phyloP scores from a whole-genome alignment of 768 basidiomycete genomes.

The Hydnomerulius pinastri region DNA sequence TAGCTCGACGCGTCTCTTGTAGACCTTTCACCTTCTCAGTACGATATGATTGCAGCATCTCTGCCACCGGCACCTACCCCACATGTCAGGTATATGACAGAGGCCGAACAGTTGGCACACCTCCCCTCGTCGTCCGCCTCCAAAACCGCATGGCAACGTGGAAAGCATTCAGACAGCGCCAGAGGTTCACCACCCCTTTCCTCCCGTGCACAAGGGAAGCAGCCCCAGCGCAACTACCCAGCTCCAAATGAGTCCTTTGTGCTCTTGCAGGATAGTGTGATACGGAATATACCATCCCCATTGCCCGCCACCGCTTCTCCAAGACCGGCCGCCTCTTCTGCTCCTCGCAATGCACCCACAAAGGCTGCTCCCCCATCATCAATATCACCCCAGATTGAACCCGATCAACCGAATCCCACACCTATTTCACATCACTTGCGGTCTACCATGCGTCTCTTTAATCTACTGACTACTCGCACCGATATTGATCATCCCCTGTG shows the following conservation, averaged over 20 bases:
- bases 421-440: constrained; percentile 78
- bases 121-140: constrained; percentile 51
- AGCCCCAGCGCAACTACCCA: constrained; percentile 50
- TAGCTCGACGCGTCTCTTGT: constrained; percentile 91
- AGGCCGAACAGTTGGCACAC: constrained; percentile 47
- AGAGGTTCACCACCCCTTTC: constrained; percentile 44
- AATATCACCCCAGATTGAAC: constrained; percentile 42
- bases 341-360: constrained; percentile 30
- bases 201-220: constrained; percentile 60
- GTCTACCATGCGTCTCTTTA: constrained; percentile 73
- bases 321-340: constrained; percentile 45
- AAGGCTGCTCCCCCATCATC: constrained; percentile 29
- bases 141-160: constrained; percentile 65
- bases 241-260: constrained; percentile 90
- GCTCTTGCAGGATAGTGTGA: constrained; percentile 81
- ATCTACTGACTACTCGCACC: constrained; percentile 72
- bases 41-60: constrained; percentile 79
- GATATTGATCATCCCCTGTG: constrained; percentile 94
- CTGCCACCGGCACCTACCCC: constrained; percentile 57
- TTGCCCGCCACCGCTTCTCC: constrained; percentile 41
- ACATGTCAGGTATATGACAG: constrained; percentile 38
- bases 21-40: constrained; percentile 82
- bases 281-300: constrained; percentile 66
- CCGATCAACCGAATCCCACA: constrained; percentile 62
- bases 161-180: constrained; percentile 43